Evolutionary conservation across 495 filamentous ascomycete species (phyloP).

Genomic region (Ascobolus immersus): DNA sequence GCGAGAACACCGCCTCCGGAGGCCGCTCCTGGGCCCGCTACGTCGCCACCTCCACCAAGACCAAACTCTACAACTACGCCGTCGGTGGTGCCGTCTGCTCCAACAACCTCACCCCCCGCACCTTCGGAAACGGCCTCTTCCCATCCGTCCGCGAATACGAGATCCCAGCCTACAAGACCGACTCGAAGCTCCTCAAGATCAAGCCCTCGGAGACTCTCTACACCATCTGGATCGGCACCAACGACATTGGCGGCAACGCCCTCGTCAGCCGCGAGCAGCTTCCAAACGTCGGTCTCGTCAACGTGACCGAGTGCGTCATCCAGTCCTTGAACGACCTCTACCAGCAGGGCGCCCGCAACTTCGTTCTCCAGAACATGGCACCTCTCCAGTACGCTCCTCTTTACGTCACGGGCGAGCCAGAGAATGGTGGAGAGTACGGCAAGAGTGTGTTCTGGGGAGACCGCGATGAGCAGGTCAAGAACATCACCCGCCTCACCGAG

Average conservation of each 20-base stretch:
- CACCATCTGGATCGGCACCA: slow-evolving; percentile 54
- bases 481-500: slow-evolving; percentile 27
- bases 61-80: slow-evolving; percentile 41
- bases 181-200: slow-evolving; percentile 23
- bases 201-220: slow-evolving; percentile 36
- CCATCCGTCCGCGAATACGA: slow-evolving; percentile 42
- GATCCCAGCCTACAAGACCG: slow-evolving; percentile 40
- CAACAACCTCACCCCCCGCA: slow-evolving; percentile 33
- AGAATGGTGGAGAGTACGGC: slow-evolving; percentile 24
- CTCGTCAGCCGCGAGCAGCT: slow-evolving; percentile 38
- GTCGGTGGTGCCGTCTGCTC: slow-evolving; percentile 44
- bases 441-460: slow-evolving; percentile 37
- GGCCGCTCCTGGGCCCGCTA: slow-evolving; percentile 44
- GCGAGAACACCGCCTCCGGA: slow-evolving; percentile 29
- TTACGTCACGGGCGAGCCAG: slow-evolving; percentile 28
- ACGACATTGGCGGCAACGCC: slow-evolving; percentile 38
- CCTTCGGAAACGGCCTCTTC: slow-evolving; percentile 26
- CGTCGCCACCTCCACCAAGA: slow-evolving; percentile 24
- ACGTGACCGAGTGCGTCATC: slow-evolving; percentile 42
- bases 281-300: slow-evolving; percentile 28
- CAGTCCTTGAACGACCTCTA: slow-evolving; percentile 32
- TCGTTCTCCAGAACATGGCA: slow-evolving; percentile 39
- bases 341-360: slow-evolving; percentile 36
- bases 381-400: slow-evolving; percentile 36
- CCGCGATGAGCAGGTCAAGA: slow-evolving; percentile 15